Conservation (phyloP, 768 basidiomycete genomes). For the Collybiopsis luxurians region DNA sequence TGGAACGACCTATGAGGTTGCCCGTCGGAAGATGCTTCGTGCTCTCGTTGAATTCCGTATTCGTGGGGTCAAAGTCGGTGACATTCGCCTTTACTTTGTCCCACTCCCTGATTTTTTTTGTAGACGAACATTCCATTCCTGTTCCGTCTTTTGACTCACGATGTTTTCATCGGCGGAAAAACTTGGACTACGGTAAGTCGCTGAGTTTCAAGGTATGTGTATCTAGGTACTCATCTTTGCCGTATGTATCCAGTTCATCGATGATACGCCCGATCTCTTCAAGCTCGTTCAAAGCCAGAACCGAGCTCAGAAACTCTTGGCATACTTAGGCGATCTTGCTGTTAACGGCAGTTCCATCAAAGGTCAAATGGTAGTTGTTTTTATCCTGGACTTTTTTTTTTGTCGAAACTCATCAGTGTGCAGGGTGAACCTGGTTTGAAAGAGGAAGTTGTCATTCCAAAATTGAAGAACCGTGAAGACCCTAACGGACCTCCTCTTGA, state of each 20-base stretch:
- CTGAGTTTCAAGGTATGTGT: not conserved
- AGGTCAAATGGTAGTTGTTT: slow-evolving; percentile 64
- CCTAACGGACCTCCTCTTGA: slow-evolving; percentile 75
- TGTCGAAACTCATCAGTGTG: not conserved
- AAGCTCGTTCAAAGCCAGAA: slow-evolving; percentile 97
- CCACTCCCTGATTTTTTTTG: too few species aligned
- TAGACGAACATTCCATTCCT: slow-evolving; percentile 99
- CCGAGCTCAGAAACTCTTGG: slow-evolving; percentile 94
- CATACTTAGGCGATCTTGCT: slow-evolving; percentile 95
- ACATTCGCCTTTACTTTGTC: not conserved
- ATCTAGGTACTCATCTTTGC: not conserved
- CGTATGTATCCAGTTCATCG: slow-evolving; percentile 74
- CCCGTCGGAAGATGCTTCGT: slow-evolving; percentile 97
- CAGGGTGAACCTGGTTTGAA: slow-evolving; percentile 91
- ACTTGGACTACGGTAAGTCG: slow-evolving; percentile 90
- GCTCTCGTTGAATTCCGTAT: slow-evolving; percentile 99
- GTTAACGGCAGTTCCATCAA: slow-evolving; percentile 99
- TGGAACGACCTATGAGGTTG: slow-evolving; percentile 98
- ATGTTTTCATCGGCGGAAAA: slow-evolving; percentile 92
- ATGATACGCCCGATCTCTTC: slow-evolving; percentile 99
- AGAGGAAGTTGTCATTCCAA: slow-evolving; percentile 81
- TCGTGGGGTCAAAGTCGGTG: slow-evolving; percentile 89
- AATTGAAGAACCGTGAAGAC: slow-evolving; percentile 74
- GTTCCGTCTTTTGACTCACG: slow-evolving; percentile 95
- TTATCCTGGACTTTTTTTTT: not conserved